A percentile compares a stretch with the other conserved stretches of the same genome.
Evolutionary conservation across 495 filamentous ascomycete species (phyloP).

Genomic region (Neurospora sp.): DNA sequence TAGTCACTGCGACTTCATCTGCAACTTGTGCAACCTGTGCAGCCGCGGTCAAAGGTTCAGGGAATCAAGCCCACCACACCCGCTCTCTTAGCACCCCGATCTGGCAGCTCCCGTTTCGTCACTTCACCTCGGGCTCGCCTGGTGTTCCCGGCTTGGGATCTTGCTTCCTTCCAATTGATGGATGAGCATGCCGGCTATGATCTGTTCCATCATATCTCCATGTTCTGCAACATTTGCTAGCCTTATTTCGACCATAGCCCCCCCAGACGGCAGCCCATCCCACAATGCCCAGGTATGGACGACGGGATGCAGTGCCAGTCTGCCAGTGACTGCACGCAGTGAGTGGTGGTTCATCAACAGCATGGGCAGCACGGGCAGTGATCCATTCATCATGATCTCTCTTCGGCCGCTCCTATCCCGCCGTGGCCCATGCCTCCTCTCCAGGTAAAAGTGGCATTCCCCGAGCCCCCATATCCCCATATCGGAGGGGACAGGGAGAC

Average conservation of each 20-base stretch:
- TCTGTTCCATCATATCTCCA: not conserved
- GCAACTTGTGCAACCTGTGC: not conserved
- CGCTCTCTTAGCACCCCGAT: constrained; percentile 7
- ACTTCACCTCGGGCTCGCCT: constrained; percentile 9
- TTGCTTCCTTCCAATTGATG: not conserved
- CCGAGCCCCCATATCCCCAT: not conserved
- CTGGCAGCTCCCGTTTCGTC: constrained; percentile 20
- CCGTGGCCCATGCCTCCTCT: not conserved
- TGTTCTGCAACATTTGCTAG: not conserved
- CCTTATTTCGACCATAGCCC: not conserved
- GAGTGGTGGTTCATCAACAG: not conserved
- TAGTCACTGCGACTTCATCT: not conserved
- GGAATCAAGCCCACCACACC: not conserved
- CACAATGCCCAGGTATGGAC: not conserved
- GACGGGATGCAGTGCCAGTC: not conserved
- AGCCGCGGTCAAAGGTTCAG: not conserved
- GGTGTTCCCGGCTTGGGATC: not conserved
- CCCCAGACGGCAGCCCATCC: not conserved
- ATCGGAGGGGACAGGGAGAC: not conserved
- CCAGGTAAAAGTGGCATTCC: not conserved
- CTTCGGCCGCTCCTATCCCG: not conserved
- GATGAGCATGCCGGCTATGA: not conserved
- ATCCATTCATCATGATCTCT: not conserved
- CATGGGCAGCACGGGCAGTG: not conserved
- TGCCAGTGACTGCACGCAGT: not conserved